Conservation (phyloP, 495 filamentous ascomycete species). For the Annulohypoxylon moriforme region DNA sequence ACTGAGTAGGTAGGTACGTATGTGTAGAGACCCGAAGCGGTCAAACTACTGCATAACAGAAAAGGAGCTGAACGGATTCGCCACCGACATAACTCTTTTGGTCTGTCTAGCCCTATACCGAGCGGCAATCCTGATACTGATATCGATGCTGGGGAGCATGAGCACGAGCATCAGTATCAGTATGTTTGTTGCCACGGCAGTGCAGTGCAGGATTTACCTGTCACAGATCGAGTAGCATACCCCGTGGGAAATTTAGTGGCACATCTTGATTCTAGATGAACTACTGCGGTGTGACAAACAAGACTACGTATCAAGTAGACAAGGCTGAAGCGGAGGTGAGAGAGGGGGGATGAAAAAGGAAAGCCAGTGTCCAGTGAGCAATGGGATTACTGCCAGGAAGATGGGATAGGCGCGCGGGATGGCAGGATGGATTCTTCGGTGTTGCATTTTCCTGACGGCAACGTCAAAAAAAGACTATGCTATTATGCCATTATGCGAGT, state of each 20-base stretch:
- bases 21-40: neutral
- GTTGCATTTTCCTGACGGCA: conserved; percentile 25
- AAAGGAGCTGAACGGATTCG: conserved; percentile 25
- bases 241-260: conserved; percentile 25
- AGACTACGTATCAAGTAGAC: conserved; percentile 40
- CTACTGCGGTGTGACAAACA: conserved; percentile 44
- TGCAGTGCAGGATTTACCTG: conserved; percentile 20
- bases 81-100: conserved; percentile 21
- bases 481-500: conserved; percentile 24
- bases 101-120: conserved; percentile 5
- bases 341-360: neutral
- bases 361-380: conserved; percentile 5
- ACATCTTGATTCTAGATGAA: conserved; percentile 41
- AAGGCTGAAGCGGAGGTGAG: conserved; percentile 36
- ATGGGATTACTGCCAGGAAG: conserved; percentile 7
- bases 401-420: conserved; percentile 35
- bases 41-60: neutral
- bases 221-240: conserved; percentile 20
- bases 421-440: conserved; percentile 7
- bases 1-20: neutral
- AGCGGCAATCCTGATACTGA: conserved; percentile 1
- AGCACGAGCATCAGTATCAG: conserved; percentile 11
- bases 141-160: conserved; percentile 1
- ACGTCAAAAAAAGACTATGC: neutral
- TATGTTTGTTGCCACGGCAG: conserved; percentile 23